phyloP scores from a whole-genome alignment of 192 early-diverging fungal species.

The Dissophora ornata region DNA sequence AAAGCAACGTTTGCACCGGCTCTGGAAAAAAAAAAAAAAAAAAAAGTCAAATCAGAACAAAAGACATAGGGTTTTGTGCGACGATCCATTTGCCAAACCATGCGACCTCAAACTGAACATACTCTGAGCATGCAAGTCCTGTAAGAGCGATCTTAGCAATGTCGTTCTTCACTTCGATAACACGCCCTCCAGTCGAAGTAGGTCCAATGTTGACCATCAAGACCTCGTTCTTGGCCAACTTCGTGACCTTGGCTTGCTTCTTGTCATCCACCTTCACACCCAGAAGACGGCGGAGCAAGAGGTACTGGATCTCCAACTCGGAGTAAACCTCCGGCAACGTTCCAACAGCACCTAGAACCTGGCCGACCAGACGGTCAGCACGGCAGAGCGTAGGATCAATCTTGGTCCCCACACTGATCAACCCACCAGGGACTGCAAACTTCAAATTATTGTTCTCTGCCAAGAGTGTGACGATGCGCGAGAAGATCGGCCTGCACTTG shows the following conservation, averaged over 20 bases:
- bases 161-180: conserved; percentile 92
- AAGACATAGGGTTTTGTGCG: no score
- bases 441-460: conserved; percentile 92
- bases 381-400: conserved; percentile 97
- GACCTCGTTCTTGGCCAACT: conserved; percentile 92
- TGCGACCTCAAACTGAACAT: conserved; percentile 1
- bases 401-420: conserved; percentile 96
- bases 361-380: conserved; percentile 95
- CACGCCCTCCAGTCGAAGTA: conserved; percentile 93
- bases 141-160: conserved; percentile 94
- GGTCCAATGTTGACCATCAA: conserved; percentile 98
- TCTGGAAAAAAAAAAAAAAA: no score
- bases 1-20: conserved; percentile 97
- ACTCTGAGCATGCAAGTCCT: conserved; percentile 93
- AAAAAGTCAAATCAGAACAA: no score
- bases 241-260: conserved; percentile 96
- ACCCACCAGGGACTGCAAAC: conserved; percentile 98
- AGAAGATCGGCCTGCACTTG: conserved; percentile 87
- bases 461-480: conserved; percentile 86
- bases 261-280: conserved; percentile 98
- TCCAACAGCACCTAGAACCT: conserved; percentile 92
- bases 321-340: conserved; percentile 93
- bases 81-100: no score
- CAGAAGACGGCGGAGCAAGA: conserved; percentile 93
- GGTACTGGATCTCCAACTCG: conserved; percentile 97